A percentile compares a stretch with the other conserved stretches of the same genome.
phyloP scores from a whole-genome alignment of 2,329 filamentous ascomycete species.

The Pestalotiopsis sp. region DNA sequence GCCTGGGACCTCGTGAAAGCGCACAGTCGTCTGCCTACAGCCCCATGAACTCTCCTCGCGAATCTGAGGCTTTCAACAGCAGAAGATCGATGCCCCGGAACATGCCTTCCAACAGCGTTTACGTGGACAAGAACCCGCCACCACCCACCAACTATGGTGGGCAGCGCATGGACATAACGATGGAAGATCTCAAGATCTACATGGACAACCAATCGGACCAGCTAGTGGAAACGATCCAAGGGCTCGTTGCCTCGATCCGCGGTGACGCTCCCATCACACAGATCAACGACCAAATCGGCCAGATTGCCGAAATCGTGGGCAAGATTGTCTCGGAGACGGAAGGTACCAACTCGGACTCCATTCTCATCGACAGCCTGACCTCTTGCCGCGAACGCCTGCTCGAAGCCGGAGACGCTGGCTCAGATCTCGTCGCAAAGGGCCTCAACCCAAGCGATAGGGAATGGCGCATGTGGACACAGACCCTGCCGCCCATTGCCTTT shows the following conservation, averaged over 20 bases:
- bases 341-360: slow-evolving; percentile 52
- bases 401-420: slow-evolving; percentile 63
- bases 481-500: slow-evolving; percentile 82
- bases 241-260: slow-evolving; percentile 75
- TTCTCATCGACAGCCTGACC: slow-evolving; percentile 59
- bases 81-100: slow-evolving; percentile 13
- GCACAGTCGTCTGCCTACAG: slow-evolving; percentile 76
- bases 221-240: slow-evolving; percentile 79
- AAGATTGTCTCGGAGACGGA: slow-evolving; percentile 71
- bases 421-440: slow-evolving; percentile 57
- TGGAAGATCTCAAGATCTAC: slow-evolving; percentile 67
- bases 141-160: slow-evolving; percentile 43
- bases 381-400: slow-evolving; percentile 68
- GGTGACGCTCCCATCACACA: slow-evolving; percentile 64
- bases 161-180: slow-evolving; percentile 40
- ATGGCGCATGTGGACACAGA: slow-evolving; percentile 69
- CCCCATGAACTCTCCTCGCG: slow-evolving; percentile 69
- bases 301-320: slow-evolving; percentile 71
- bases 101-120: slow-evolving; percentile 33
- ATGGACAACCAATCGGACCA: slow-evolving; percentile 82
- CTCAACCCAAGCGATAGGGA: slow-evolving; percentile 54
- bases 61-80: slow-evolving; percentile 49
- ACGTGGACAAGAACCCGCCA: slow-evolving; percentile 37
- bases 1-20: slow-evolving; percentile 61
- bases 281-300: slow-evolving; percentile 70